These are phyloP conservation scores for Spongiforma sp. DNA, from an alignment of 1,284 basidiomycete species.

Conservation along the genomic window DNA sequence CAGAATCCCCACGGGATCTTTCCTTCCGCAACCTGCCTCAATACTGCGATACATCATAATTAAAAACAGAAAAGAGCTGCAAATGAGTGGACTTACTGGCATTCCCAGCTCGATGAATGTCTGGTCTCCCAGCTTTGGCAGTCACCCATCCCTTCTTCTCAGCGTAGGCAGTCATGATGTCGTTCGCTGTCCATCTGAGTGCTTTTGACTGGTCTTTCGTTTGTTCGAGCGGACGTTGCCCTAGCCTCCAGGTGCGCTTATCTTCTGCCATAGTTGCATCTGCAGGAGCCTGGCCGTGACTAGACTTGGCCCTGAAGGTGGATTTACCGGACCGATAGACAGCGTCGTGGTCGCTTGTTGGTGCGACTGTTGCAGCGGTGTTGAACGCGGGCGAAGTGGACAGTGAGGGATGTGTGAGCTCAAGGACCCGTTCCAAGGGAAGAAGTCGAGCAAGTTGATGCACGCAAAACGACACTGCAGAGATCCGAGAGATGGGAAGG, in stretches of 20 bases:
- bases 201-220: constrained; percentile 24
- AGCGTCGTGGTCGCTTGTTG: neutral
- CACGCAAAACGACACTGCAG: constrained; percentile 79
- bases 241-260: constrained; percentile 75
- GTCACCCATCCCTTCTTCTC: constrained; percentile 83
- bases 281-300: neutral
- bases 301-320: constrained; percentile 1
- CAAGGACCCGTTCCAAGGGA: constrained; percentile 78
- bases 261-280: constrained; percentile 44
- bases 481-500: constrained; percentile 88
- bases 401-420: constrained; percentile 57
- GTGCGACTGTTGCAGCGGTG: neutral
- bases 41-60: constrained; percentile 68
- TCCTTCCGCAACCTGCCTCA: constrained; percentile 81
- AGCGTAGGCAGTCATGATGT: constrained; percentile 81
- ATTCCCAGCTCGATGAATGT: constrained; percentile 89
- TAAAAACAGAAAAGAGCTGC: no score
- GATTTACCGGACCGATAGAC: no score
- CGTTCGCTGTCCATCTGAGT: constrained; percentile 75
- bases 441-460: constrained; percentile 71
- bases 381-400: constrained; percentile 31
- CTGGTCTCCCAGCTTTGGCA: constrained; percentile 87
- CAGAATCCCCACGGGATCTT: constrained; percentile 85
- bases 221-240: constrained; percentile 41
- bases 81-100: constrained; percentile 60